These are phyloP conservation scores for Vachellia collinsii DNA, from an alignment of 306 rosid species.

Conservation along the genomic window DNA sequence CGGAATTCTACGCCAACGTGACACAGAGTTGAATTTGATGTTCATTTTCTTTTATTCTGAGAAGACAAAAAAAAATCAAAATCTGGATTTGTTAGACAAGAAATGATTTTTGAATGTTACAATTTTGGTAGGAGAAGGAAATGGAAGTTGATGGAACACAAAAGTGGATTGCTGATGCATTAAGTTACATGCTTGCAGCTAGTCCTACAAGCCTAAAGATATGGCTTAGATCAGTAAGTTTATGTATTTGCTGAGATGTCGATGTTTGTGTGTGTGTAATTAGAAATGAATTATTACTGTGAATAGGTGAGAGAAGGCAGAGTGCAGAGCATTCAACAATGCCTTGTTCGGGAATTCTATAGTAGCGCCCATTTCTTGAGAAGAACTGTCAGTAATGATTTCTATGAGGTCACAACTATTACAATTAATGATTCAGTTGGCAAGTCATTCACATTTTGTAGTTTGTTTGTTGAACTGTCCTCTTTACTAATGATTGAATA, in stretches of 20 bases:
- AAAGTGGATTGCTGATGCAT: conserved; percentile 1
- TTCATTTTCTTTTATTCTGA: neutral
- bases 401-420: neutral
- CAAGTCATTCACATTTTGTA: neutral
- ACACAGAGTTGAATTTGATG: neutral
- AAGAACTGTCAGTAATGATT: conserved; percentile 2
- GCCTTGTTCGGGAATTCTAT: neutral
- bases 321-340: conserved; percentile 5
- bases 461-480: neutral
- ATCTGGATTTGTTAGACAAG: no score
- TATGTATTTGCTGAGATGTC: neutral
- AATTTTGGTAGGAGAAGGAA: conserved; percentile 12
- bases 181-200: neutral
- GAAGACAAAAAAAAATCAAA: neutral
- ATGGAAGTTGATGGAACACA: neutral
- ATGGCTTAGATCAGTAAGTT: conserved; percentile 9
- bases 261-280: neutral
- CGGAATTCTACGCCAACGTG: no score
- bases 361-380: neutral
- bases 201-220: conserved; percentile 4
- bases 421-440: neutral
- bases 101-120: neutral
- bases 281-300: neutral
- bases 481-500: neutral
- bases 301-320: conserved; percentile 12